Evolutionary conservation across 768 basidiomycete genomes (phyloP).

Genomic region (Leccinum imitatum): DNA sequence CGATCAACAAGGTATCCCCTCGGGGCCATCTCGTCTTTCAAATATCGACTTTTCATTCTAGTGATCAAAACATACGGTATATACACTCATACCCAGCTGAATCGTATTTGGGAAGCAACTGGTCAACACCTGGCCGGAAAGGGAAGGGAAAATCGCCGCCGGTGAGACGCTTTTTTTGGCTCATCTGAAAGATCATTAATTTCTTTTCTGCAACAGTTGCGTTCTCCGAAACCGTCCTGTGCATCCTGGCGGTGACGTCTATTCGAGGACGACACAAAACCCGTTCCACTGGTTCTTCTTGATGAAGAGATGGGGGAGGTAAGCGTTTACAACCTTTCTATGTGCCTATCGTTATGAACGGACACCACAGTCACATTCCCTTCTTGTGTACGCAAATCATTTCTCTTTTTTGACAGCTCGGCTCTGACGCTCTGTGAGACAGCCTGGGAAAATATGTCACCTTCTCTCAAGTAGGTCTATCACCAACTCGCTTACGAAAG

Average conservation of each 20-base stretch:
- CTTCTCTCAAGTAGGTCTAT: slow-evolving; percentile 26
- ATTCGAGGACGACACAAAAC: slow-evolving; percentile 24
- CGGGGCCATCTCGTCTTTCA: not conserved
- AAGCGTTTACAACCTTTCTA: not conserved
- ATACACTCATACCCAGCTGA: slow-evolving; percentile 48
- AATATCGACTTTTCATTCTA: slow-evolving; percentile 12
- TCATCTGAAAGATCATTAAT: not conserved
- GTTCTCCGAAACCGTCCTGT: slow-evolving; percentile 39
- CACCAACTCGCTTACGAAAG: slow-evolving; percentile 34
- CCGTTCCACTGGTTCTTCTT: slow-evolving; percentile 34
- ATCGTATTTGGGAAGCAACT: slow-evolving; percentile 47
- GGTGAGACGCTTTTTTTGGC: slow-evolving; percentile 33
- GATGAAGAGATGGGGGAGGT: slow-evolving; percentile 52
- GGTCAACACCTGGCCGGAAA: slow-evolving; percentile 40
- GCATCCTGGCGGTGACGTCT: slow-evolving; percentile 40
- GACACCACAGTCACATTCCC: slow-evolving; percentile 47
- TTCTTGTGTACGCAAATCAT: slow-evolving; percentile 49
- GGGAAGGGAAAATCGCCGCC: slow-evolving; percentile 51
- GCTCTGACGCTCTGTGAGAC: slow-evolving; percentile 42
- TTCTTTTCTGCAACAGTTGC: slow-evolving; percentile 37
- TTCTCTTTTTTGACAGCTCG: not conserved
- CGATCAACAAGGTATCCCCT: not conserved
- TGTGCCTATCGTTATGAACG: not conserved
- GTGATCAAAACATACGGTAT: slow-evolving; percentile 52
- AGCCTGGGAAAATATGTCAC: slow-evolving; percentile 32